Conservation (phyloP, 306 rosid species). For the Begonia fuchsioides region DNA sequence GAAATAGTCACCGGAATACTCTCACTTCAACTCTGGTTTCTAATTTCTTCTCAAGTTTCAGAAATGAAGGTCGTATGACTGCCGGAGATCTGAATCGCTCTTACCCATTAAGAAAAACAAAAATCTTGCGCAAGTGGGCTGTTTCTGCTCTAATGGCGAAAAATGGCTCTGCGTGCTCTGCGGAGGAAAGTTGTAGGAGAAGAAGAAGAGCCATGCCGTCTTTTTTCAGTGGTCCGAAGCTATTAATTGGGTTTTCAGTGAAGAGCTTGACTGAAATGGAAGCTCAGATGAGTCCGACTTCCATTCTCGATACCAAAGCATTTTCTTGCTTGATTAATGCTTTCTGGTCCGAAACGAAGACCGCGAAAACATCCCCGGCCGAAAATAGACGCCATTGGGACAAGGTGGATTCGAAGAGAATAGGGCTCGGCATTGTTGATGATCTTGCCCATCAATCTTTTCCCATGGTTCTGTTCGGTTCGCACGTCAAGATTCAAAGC, state of each 20-base stretch:
- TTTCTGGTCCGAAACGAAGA: slow-evolving; percentile 42
- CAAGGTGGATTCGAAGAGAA: slow-evolving; percentile 30
- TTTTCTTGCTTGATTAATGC: slow-evolving; percentile 40
- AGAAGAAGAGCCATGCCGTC: slow-evolving; percentile 18
- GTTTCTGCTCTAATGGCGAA: slow-evolving; percentile 44
- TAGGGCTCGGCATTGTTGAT: slow-evolving; percentile 76
- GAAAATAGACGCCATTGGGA: slow-evolving; percentile 47
- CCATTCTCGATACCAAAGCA: slow-evolving; percentile 58
- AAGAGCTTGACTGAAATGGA: slow-evolving; percentile 43
- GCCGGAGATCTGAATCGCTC: slow-evolving; percentile 15
- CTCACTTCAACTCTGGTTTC: slow-evolving; percentile 10
- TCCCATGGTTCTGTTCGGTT: slow-evolving; percentile 58
- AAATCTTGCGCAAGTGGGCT: neutral
- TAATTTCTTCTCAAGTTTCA: neutral
- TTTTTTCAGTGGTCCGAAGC: slow-evolving; percentile 43
- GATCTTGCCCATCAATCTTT: slow-evolving; percentile 41
- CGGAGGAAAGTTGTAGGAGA: slow-evolving; percentile 23
- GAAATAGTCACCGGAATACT: slow-evolving; percentile 4
- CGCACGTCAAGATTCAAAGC: slow-evolving; percentile 65
- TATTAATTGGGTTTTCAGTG: slow-evolving; percentile 36
- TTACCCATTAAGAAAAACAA: too few relatives aligned
- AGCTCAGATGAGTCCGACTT: slow-evolving; percentile 58
- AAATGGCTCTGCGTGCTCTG: slow-evolving; percentile 22
- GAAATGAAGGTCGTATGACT: too few relatives aligned
- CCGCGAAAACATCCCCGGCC: slow-evolving; percentile 25